These are phyloP conservation scores for Penicillium angulare DNA, from an alignment of 495 filamentous ascomycete species.

Conservation along the genomic window DNA sequence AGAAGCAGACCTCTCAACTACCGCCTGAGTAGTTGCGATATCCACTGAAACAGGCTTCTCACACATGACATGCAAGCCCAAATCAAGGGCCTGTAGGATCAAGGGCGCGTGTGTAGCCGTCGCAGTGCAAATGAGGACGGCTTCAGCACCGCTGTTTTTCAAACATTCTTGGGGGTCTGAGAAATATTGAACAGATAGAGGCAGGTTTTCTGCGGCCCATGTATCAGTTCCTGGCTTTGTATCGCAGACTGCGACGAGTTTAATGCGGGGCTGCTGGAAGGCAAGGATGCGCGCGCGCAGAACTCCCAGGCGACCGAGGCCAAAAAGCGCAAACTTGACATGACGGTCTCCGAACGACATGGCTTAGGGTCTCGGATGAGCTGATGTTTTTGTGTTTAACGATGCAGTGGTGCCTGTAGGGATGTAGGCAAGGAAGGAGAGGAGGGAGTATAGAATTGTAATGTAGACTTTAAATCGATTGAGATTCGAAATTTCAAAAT, in stretches of 20 bases:
- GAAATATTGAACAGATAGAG: conserved; percentile 12
- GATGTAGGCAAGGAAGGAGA: background rate
- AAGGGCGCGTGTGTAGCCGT: conserved; percentile 16
- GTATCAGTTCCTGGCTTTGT: conserved; percentile 15
- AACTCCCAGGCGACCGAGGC: conserved; percentile 15
- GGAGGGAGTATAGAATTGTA: background rate
- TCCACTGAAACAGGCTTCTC: conserved; percentile 26
- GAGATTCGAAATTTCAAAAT: too few relatives aligned
- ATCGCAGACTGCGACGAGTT: conserved; percentile 18
- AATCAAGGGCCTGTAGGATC: conserved; percentile 17
- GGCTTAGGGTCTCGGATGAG: background rate
- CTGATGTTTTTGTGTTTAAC: background rate
- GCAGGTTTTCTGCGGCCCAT: conserved; percentile 16
- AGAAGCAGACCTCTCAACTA: conserved; percentile 60
- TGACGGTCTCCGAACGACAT: conserved; percentile 11
- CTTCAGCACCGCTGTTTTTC: conserved; percentile 13
- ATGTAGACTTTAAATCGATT: too few relatives aligned
- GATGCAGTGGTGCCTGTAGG: background rate
- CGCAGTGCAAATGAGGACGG: conserved; percentile 17
- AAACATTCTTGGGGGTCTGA: conserved; percentile 16
- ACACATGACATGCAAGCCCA: conserved; percentile 18
- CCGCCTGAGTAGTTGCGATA: conserved; percentile 31
- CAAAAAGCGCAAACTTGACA: conserved; percentile 14
- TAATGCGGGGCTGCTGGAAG: conserved; percentile 18
- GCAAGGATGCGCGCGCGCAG: conserved; percentile 16